Evolutionary conservation across 805 yeast genomes (phyloP), one percentile per base, ranked within the genome.

Genomic region (Sungouiozyma intestinalis): DNA sequence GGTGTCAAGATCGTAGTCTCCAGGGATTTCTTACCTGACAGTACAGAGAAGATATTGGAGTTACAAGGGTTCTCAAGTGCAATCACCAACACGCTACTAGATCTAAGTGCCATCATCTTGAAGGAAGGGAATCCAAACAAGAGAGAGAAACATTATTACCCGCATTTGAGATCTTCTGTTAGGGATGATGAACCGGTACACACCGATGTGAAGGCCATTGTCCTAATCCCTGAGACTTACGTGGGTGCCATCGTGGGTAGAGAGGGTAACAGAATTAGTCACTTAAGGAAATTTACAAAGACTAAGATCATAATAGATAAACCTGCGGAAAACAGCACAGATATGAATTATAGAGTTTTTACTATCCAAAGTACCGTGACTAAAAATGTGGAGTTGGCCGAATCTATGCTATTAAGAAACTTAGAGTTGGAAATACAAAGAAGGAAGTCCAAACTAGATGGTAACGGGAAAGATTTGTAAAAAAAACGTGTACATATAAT

Each of bases 231-330:
- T 33, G 79, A 81, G 50, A 85, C 79, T 46, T 78, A 79, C 66
- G 95, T 87, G 36, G 96, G 96, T 35, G 90, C 94, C 40, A 69
- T 87, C 42, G 85, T 87, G 52, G 96, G 96, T 45, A 81, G 81
- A 51, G 78, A 80, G 49, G 95, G 95, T 33, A 67, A 84, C 21
- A 75, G 94, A 64, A 85, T 87, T 50, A 92, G 83, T 60, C 94
- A 87, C 47, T 81, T 87, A 40, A 74, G 95, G 52, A 77, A 81
- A 52, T 72, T 72, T 31, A 75, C 87, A 39, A 88, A 87, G 34
- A 87, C 95, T 33, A 74, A 77, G 34, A 85, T 87, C 57, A 76
- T 79, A 4, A 84, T 87, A 49, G 77, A 81, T 43, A 84, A 79
- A 52, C 76, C 77, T 41, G 76, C 76, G 51, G 81, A 79, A 33